Conservation (phyloP, 2,329 filamentous ascomycete species). For the Fusarium burgessii region DNA sequence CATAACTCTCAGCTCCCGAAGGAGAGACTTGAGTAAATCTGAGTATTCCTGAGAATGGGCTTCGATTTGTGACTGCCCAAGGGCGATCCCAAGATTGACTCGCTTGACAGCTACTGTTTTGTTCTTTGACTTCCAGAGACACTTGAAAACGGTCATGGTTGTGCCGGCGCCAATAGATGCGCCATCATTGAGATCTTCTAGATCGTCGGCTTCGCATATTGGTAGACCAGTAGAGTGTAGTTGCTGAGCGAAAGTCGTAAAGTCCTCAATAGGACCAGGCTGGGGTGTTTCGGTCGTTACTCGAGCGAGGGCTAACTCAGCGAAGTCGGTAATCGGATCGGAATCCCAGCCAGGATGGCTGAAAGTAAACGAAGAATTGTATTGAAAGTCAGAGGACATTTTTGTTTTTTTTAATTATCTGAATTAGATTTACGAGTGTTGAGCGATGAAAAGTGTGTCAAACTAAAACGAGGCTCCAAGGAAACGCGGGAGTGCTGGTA, state of each 20-base stretch:
- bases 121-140: neutral
- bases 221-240: neutral
- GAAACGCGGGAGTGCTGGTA: neutral
- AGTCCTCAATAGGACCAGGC: neutral
- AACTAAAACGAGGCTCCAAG: neutral
- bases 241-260: neutral
- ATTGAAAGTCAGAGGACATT: neutral
- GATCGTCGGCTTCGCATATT: neutral
- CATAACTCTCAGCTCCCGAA: neutral
- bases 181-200: neutral
- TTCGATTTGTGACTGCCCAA: neutral
- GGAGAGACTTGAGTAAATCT: neutral
- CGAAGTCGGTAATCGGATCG: neutral
- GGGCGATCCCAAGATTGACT: neutral
- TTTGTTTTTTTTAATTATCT: neutral
- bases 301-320: neutral
- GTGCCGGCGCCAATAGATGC: neutral
- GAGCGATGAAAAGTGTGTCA: neutral
- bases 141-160: neutral
- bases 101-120: neutral
- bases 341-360: neutral
- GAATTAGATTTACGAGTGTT: neutral
- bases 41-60: neutral
- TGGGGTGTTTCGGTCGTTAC: neutral
- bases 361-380: neutral